Base-by-base conservation (phyloP, 768 basidiomycete species). In the Suillus spraguei region DNA sequence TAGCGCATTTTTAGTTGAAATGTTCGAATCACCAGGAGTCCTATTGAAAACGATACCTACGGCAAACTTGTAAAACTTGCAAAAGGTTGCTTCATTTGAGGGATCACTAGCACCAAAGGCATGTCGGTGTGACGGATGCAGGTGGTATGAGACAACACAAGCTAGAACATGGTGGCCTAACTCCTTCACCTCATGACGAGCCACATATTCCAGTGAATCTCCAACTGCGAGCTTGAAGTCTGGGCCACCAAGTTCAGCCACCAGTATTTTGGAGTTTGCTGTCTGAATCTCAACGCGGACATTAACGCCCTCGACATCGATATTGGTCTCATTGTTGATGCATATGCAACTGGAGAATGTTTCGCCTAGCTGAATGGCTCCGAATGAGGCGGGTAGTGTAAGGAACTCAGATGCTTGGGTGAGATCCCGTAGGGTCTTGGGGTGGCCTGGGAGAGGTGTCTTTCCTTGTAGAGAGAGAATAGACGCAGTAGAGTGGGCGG, bases 161-260 rank as follows among this genome's bases (percentile, higher is more conserved):
- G 88, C 92, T 44, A 98, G 79, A 13, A 96, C 92, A 74, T 97
- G 95, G 71, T 94, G 88, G 1, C 94, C 95, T 22, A 97, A 81
- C 71, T 98, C 95, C 76, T 97, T 97, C 67, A 97, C 92, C 77
- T 98, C 96, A 70, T 94, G 91, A 64, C 87, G 81, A 1, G 94
- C 88, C 17, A 91, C 77, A 49, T 81, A 78, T 71, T 93, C 89
- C 38, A 92, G 69, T 0, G 85, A 85, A 69, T 87, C 85, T 28
- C 87, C 85, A 2, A 82, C 80, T 0, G 73, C 60, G 56, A 97
- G 76, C 28, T 71, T 75, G 42, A 80, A 74, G 3, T 80, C 80
- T 10, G 77, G 64, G 4, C 86, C 87, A 5, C 90, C 90, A 54
- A 87, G 82, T 68, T 91, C 91, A 17, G 82, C 83, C 28, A 90